Evolutionary conservation across 2,329 filamentous ascomycete species (phyloP).

Genomic region (Alternaria sp.): DNA sequence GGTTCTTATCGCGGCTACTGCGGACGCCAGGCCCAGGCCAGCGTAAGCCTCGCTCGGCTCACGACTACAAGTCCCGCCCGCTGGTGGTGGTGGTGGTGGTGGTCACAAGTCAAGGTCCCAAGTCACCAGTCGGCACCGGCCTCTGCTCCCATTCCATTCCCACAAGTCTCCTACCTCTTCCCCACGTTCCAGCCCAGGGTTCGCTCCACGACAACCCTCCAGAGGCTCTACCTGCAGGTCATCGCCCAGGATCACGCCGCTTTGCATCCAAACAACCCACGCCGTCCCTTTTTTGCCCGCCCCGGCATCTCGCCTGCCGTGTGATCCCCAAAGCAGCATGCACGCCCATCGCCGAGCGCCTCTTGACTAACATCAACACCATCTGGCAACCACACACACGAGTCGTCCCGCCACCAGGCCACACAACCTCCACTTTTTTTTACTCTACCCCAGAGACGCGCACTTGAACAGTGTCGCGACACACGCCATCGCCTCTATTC

Average conservation of each 20-base stretch:
- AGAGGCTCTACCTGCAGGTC: constrained; percentile 26
- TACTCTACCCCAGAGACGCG: constrained; percentile 26
- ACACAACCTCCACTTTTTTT: constrained; percentile 26
- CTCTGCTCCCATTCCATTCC: constrained; percentile 17
- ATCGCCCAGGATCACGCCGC: constrained; percentile 21
- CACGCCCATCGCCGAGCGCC: constrained; percentile 27
- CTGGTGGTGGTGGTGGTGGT: neutral
- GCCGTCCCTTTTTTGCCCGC: constrained; percentile 8
- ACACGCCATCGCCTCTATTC: constrained; percentile 16
- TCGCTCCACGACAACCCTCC: constrained; percentile 21
- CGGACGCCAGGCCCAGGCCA: constrained; percentile 28
- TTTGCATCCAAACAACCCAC: constrained; percentile 6
- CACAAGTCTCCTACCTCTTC: constrained; percentile 27
- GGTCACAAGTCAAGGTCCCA: neutral
- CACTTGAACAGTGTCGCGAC: constrained; percentile 19
- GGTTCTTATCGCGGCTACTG: constrained; percentile 45
- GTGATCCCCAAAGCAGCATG: constrained; percentile 33
- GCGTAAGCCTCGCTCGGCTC: constrained; percentile 15
- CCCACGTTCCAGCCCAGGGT: constrained; percentile 28
- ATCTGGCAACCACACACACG: constrained; percentile 27
- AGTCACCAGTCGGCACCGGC: constrained; percentile 14
- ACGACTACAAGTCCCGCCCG: constrained; percentile 13
- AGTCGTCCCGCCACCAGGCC: constrained; percentile 26
- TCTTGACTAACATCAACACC: constrained; percentile 29
- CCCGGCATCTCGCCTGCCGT: constrained; percentile 16